phyloP scores from a whole-genome alignment of 139 green algal species.

The Pleodorina starrii region DNA sequence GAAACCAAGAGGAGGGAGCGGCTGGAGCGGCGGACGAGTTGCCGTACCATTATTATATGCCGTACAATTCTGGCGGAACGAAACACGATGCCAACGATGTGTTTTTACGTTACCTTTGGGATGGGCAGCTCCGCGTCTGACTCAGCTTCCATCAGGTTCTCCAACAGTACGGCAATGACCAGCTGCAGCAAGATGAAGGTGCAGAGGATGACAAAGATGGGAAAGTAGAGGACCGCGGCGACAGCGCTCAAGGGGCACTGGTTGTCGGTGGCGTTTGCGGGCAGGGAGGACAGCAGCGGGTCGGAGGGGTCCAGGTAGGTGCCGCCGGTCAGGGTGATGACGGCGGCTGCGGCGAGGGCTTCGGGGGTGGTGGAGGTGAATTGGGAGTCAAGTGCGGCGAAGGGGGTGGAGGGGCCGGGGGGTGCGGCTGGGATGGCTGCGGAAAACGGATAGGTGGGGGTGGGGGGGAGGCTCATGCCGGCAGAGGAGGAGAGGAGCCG shows the following conservation, averaged over 20 bases:
- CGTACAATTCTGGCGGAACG: too few relatives aligned
- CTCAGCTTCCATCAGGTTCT: slow-evolving; percentile 21
- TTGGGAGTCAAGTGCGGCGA: too few relatives aligned
- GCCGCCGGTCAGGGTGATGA: neutral
- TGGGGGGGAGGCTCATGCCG: too few relatives aligned
- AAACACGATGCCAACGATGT: too few relatives aligned
- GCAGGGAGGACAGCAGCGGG: neutral
- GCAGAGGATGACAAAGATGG: slow-evolving; percentile 36
- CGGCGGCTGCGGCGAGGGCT: neutral
- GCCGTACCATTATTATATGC: too few relatives aligned
- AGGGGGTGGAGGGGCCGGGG: too few relatives aligned
- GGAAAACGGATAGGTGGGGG: too few relatives aligned
- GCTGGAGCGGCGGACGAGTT: too few relatives aligned
- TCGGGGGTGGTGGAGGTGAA: neutral
- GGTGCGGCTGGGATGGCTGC: too few relatives aligned
- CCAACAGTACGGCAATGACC: slow-evolving; percentile 29
- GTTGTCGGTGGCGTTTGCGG: neutral
- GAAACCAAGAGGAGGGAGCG: too few relatives aligned
- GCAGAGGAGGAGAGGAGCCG: too few relatives aligned
- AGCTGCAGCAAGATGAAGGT: slow-evolving; percentile 42
- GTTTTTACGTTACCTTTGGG: too few relatives aligned
- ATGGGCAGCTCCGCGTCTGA: slow-evolving; percentile 29
- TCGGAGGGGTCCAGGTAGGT: slow-evolving; percentile 3
- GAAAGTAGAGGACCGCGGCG: slow-evolving; percentile 34
- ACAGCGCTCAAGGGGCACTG: neutral